These are phyloP conservation scores for Exophiala oligosperma DNA, from an alignment of 2,329 filamentous ascomycete species.

Conservation along the genomic window DNA sequence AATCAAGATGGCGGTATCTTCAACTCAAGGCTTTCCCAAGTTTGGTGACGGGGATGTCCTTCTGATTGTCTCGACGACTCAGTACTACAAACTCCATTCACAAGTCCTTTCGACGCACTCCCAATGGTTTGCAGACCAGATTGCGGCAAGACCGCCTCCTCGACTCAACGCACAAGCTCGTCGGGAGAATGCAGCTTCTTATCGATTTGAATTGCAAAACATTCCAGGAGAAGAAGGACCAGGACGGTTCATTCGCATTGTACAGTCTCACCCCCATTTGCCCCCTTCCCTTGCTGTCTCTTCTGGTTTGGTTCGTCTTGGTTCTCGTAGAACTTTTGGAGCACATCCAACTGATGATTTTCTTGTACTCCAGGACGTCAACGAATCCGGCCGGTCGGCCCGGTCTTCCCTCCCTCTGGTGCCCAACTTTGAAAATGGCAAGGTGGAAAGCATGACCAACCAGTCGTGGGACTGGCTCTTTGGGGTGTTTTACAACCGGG, in stretches of 20 bases:
- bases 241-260: constrained; percentile 23
- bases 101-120: constrained; percentile 30
- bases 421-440: constrained; percentile 39
- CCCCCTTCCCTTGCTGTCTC: background rate
- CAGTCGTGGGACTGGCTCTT: constrained; percentile 46
- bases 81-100: constrained; percentile 43
- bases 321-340: background rate
- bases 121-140: constrained; percentile 24
- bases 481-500: constrained; percentile 47
- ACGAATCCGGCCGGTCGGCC: constrained; percentile 33
- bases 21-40: constrained; percentile 34
- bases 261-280: constrained; percentile 3
- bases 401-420: constrained; percentile 17
- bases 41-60: constrained; percentile 43
- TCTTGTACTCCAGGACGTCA: constrained; percentile 35
- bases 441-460: constrained; percentile 19
- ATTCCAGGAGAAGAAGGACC: background rate
- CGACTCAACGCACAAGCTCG: constrained; percentile 33
- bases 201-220: constrained; percentile 26
- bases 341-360: background rate
- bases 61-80: constrained; percentile 37
- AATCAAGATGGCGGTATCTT: constrained; percentile 22
- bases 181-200: constrained; percentile 29
- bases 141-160: constrained; percentile 29
- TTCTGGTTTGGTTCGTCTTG: background rate